Evolutionary conservation across 345 rosid genomes (phyloP).

Genomic region (Populus nigra): DNA sequence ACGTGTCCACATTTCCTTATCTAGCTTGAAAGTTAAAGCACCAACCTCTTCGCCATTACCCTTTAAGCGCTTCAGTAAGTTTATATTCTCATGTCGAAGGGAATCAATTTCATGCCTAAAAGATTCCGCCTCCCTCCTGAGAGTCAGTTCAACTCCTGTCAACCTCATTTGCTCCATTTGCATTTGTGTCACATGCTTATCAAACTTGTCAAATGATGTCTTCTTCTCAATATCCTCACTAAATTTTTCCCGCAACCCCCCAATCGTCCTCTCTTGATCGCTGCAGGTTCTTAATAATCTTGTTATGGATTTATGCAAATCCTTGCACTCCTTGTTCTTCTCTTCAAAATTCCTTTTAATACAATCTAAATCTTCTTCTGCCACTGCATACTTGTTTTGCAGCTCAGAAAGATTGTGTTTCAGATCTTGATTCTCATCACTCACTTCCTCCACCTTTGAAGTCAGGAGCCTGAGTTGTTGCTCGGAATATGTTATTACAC

Average conservation of each 20-base stretch:
- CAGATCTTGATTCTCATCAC: constrained; percentile 51
- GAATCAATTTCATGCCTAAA: constrained; percentile 60
- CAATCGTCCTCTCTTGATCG: constrained; percentile 84
- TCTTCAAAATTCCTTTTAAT: constrained; percentile 67
- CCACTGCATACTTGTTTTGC: constrained; percentile 50
- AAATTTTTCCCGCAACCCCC: constrained; percentile 62
- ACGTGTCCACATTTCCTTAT: constrained; percentile 64
- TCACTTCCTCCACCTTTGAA: constrained; percentile 47
- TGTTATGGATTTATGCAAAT: constrained; percentile 67
- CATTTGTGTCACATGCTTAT: constrained; percentile 47
- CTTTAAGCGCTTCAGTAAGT: constrained; percentile 68
- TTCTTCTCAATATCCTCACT: constrained; percentile 44
- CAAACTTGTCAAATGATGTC: constrained; percentile 44
- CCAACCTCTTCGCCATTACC: constrained; percentile 49
- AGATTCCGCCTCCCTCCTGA: constrained; percentile 73
- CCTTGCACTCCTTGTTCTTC: constrained; percentile 89
- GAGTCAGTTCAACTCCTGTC: constrained; percentile 71
- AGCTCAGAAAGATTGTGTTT: constrained; percentile 48
- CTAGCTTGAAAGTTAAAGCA: constrained; percentile 59
- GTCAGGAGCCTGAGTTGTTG: constrained; percentile 58
- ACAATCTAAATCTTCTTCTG: constrained; percentile 51
- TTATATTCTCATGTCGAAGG: constrained; percentile 85
- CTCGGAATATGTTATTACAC: constrained; percentile 50
- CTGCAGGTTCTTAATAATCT: constrained; percentile 67
- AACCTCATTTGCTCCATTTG: constrained; percentile 83